Evolutionary conservation across 768 basidiomycete genomes (phyloP), one percentile per base, ranked within the genome.

Genomic region (Trametes meyenii): DNA sequence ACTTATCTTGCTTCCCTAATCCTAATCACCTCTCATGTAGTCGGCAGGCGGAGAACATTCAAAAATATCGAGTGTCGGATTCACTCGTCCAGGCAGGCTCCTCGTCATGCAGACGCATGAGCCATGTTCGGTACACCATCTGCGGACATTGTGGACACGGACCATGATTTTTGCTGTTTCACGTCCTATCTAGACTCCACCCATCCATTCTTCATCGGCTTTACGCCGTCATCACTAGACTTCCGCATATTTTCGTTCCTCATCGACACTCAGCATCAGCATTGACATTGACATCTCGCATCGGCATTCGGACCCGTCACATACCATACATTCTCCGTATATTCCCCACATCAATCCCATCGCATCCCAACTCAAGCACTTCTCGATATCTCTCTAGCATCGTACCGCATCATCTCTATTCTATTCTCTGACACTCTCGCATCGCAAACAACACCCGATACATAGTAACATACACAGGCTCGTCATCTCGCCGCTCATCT

Each of bases 281-380:
- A 50, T 50, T 40, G 38, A 24, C 45, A 35, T 40, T 50, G 19
- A 35, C 46, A 44, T 53, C 50, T 21, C 50, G 24, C 61, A 62
- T 62, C 43, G 16, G 8, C 43, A 57, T 54, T 33, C 42, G 46
- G 35, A 55, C 38, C 43, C 36, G 40, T 24, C 51, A 14, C 51
- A 52, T 52, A 52, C 51, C 57, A 43, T 58, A 58, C 3, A 43
- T 49, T 58, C 57, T 50, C 57, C 57, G 49, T 58, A 50, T 50
- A 50, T 58, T 26, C 57, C 36, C n/a, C 19, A 17, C 33, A 24
- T 43, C 29, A 33, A 33, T 8, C 29, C 8, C 29, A 33, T 33
- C 29, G 29, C 29, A 33, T 33, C 29, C 29, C 29, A 33, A 33
- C 29, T 33, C 29, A 33, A 33, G 29, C 8, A 33, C 29, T 33